Evolutionary conservation across 1,284 basidiomycete species (phyloP).

Genomic region (Amylostereum areolatum): DNA sequence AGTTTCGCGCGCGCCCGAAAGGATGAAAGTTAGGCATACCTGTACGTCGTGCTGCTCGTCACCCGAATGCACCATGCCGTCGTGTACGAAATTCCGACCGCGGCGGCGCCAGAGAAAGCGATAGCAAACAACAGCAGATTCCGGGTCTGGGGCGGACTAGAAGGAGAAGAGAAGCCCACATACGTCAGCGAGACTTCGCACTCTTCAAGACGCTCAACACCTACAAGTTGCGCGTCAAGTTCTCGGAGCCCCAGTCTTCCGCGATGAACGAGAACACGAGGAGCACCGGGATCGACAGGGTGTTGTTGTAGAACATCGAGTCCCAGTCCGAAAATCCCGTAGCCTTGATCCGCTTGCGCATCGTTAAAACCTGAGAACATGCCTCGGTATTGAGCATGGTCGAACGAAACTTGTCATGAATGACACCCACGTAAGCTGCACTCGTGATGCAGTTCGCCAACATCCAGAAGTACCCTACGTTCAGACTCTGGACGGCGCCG

Average conservation of each 20-base stretch:
- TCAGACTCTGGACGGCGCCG: conserved; percentile 52
- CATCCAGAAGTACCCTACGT: conserved; percentile 97
- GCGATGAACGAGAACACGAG: conserved; percentile 77
- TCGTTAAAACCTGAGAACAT: conserved; percentile 70
- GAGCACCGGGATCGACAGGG: conserved; percentile 91
- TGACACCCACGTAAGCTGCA: conserved; percentile 78
- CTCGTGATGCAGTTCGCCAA: conserved; percentile 86
- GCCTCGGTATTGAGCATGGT: neutral
- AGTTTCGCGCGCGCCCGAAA: neutral
- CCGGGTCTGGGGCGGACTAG: conserved; percentile 80
- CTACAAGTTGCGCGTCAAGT: conserved; percentile 84
- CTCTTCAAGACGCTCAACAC: conserved; percentile 19
- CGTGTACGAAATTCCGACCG: conserved; percentile 96
- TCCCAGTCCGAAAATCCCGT: conserved; percentile 99
- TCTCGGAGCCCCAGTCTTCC: conserved; percentile 88
- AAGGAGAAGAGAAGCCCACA: conserved; percentile 1
- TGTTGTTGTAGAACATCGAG: conserved; percentile 99
- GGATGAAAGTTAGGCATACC: conserved; percentile 34
- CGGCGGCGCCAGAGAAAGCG: conserved; percentile 92
- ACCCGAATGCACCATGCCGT: conserved; percentile 98
- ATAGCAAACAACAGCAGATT: conserved; percentile 83
- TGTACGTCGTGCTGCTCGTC: conserved; percentile 97
- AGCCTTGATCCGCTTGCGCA: conserved; percentile 96
- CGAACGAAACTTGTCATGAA: neutral
- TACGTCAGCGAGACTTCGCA: no score